Base-by-base conservation (phyloP, 2,329 filamentous ascomycete species). In the Fusarium ramigenum region DNA sequence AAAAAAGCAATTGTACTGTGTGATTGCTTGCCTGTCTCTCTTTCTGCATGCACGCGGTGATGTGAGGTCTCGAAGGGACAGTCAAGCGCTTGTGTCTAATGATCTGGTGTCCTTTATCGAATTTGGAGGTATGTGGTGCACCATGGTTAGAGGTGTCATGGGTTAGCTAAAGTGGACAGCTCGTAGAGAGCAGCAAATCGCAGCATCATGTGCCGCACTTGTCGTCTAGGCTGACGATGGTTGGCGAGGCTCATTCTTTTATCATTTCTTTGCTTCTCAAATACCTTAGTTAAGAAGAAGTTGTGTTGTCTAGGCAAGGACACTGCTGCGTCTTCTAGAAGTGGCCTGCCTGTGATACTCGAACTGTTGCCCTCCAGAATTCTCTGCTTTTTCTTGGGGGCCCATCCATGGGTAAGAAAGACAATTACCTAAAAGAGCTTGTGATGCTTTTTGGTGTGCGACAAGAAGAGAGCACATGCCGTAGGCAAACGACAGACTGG, bases 181-280 rank as follows among this genome's bases (percentile, higher is more conserved):
- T 58, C 59, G 40, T 52, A 53, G 39, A 43, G 61, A 58, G 54
- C 40, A 60, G 58, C 58, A 46, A 49, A 65, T 54, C 43, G 67
- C 58, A 57, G 57, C 52, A 64, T 74, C 71, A 74, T 74, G 67
- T 67, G 71, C 61, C 68, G 30, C 63, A 59, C 25, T 72, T 28
- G 23, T 60, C 37, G 42, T 34, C 61, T 73, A 39, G 54, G 66
- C 68, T 59, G 69, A 67, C 49, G 47, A 64, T 53, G n/a, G 39
- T 52, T 40, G 19, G 32, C 39, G 30, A 62, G 34, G 43, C 39
- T 30, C 36, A 32, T 54, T 63, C 47, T 50, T 57, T 39, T 30
- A 42, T 61, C 21, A 43, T 61, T 36, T 23, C 50, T 65, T 68
- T 61, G 42, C 47, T 57, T 50, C 34, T 57, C 40, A 19, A 43